These are phyloP conservation scores for Suillus lakei DNA, from an alignment of 768 basidiomycete species.

Conservation along the genomic window DNA sequence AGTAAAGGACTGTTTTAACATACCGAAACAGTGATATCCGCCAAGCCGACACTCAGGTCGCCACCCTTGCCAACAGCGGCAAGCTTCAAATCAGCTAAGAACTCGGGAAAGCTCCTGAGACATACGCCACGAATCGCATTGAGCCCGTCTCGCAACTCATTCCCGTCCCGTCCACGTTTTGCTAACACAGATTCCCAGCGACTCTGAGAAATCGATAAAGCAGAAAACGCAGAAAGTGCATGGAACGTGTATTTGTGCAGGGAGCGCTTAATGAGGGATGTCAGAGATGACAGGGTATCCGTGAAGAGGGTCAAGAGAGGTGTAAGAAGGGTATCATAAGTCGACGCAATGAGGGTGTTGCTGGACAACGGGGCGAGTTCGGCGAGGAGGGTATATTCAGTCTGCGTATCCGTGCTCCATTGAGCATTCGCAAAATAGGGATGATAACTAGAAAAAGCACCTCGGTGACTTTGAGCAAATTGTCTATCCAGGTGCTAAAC, in stretches of 20 bases:
- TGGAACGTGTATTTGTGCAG: constrained; percentile 82
- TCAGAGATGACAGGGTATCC: constrained; percentile 65
- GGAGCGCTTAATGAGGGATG: constrained; percentile 71
- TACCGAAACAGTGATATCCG: constrained; percentile 63
- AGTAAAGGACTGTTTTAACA: constrained; percentile 11
- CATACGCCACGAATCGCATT: constrained; percentile 69
- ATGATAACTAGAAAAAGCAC: constrained; percentile 38
- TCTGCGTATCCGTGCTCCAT: constrained; percentile 40
- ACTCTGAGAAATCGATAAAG: constrained; percentile 57
- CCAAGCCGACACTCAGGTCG: constrained; percentile 66
- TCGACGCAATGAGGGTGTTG: constrained; percentile 53
- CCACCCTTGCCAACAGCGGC: constrained; percentile 52
- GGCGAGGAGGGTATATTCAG: constrained; percentile 67
- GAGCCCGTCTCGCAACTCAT: constrained; percentile 75
- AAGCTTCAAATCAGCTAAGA: constrained; percentile 77
- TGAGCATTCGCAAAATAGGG: not conserved
- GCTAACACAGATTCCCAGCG: constrained; percentile 72
- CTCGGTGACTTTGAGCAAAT: constrained; percentile 68
- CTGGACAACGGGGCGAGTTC: constrained; percentile 67
- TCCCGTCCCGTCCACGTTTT: constrained; percentile 56
- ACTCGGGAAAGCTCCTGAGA: constrained; percentile 83
- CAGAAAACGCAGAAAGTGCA: constrained; percentile 72
- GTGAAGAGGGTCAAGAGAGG: constrained; percentile 72
- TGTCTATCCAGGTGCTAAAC: constrained; percentile 72
- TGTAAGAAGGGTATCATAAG: constrained; percentile 63